Conservation (phyloP, 495 filamentous ascomycete species). For the Hypoxylon subgilvum region DNA sequence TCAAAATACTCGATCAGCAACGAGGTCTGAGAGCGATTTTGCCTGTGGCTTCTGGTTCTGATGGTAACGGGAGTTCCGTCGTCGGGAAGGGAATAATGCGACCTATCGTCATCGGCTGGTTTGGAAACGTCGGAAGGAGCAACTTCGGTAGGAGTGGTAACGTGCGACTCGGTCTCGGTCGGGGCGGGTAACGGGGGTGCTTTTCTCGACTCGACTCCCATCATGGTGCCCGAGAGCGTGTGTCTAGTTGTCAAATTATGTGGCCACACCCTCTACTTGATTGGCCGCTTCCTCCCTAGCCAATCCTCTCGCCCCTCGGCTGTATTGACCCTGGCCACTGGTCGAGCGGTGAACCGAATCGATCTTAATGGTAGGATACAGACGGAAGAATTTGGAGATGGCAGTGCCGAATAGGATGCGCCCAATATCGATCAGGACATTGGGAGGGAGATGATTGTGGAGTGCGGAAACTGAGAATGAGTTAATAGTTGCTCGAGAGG, state of each 20-base stretch:
- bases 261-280: slow-evolving; percentile 27
- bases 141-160: slow-evolving; percentile 61
- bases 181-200: slow-evolving; percentile 73
- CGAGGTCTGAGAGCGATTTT: slow-evolving; percentile 80
- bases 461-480: slow-evolving; percentile 8
- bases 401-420: slow-evolving; percentile 13
- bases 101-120: slow-evolving; percentile 68
- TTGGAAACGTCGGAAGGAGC: slow-evolving; percentile 77
- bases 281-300: slow-evolving; percentile 32
- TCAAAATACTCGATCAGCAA: slow-evolving; percentile 98
- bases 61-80: slow-evolving; percentile 95
- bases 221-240: slow-evolving; percentile 50
- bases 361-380: slow-evolving; percentile 8
- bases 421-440: slow-evolving; percentile 15
- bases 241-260: slow-evolving; percentile 29
- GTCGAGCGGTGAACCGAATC: slow-evolving; percentile 29
- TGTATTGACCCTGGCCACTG: slow-evolving; percentile 23
- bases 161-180: slow-evolving; percentile 75
- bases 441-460: slow-evolving; percentile 1
- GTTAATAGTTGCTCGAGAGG: slow-evolving; percentile 19
- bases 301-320: slow-evolving; percentile 29
- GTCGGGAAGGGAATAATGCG: slow-evolving; percentile 86
- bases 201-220: slow-evolving; percentile 74
- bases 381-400: slow-evolving; percentile 5
- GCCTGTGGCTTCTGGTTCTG: slow-evolving; percentile 69